These are phyloP conservation scores for Sungouiozyma intestinalis DNA, from an alignment of 805 yeast species.

Conservation along the genomic window DNA sequence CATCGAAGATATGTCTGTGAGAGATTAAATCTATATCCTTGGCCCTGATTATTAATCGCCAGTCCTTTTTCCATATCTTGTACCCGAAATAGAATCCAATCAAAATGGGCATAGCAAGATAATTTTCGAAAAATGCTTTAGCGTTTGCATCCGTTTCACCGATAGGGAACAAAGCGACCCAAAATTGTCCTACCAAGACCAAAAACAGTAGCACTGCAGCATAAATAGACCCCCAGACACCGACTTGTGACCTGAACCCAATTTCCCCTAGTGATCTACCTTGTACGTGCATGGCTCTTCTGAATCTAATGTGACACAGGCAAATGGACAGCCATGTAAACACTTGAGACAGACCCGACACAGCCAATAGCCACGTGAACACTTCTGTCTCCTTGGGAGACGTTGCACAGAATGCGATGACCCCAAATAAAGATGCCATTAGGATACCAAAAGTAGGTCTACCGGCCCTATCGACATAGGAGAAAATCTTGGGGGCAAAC, in stretches of 20 bases:
- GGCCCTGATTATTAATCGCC: conserved; percentile 28
- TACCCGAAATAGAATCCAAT: conserved; percentile 35
- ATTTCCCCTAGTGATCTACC: conserved; percentile 41
- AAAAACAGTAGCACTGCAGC: conserved; percentile 40
- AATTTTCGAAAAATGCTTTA: conserved; percentile 34
- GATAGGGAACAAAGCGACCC: conserved; percentile 56
- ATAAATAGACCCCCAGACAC: conserved; percentile 43
- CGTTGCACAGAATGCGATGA: conserved; percentile 61
- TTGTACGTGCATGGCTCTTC: conserved; percentile 47
- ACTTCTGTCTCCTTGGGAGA: conserved; percentile 45
- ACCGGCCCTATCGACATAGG: conserved; percentile 47
- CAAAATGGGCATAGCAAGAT: conserved; percentile 39
- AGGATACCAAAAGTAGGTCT: conserved; percentile 51
- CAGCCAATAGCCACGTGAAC: conserved; percentile 54
- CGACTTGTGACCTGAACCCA: conserved; percentile 43
- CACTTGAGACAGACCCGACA: conserved; percentile 51
- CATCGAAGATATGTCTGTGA: conserved; percentile 26
- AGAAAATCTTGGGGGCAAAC: conserved; percentile 46
- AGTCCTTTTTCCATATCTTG: conserved; percentile 38
- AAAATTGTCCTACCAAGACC: conserved; percentile 49
- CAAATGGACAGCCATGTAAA: conserved; percentile 56
- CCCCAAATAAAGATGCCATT: conserved; percentile 42
- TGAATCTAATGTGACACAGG: conserved; percentile 46
- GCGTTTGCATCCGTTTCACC: conserved; percentile 30
- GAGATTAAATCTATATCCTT: conserved; percentile 24